These are phyloP conservation scores for Lecanicillium sp. DNA, from an alignment of 2,329 filamentous ascomycete genomes.

Conservation along the genomic window DNA sequence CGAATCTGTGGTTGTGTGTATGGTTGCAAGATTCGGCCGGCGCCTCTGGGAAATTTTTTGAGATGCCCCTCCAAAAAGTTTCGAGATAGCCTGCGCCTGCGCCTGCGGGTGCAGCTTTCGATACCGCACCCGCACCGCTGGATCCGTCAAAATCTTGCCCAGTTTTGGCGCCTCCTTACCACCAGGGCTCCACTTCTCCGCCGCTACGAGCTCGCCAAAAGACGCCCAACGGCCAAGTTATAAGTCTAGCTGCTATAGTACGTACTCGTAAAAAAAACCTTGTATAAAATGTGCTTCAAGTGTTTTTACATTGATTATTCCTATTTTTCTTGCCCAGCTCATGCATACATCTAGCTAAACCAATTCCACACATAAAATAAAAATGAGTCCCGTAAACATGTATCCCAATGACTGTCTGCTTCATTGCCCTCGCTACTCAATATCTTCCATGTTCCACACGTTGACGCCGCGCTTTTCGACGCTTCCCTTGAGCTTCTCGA, in stretches of 20 bases:
- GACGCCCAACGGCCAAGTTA: too few relatives aligned
- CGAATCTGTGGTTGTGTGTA: slow-evolving; percentile 3
- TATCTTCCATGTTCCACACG: slow-evolving; percentile 42
- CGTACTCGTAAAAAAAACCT: too few relatives aligned
- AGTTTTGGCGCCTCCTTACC: slow-evolving; percentile 1
- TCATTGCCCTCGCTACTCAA: slow-evolving; percentile 25
- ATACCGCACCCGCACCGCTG: background rate
- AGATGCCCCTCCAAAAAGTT: slow-evolving; percentile 22
- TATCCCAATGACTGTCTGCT: background rate
- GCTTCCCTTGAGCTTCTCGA: slow-evolving; percentile 40
- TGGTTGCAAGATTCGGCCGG: slow-evolving; percentile 3
- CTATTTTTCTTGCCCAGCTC: too few relatives aligned
- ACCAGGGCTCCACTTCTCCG: too few relatives aligned
- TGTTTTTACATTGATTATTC: too few relatives aligned
- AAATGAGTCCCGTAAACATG: too few relatives aligned
- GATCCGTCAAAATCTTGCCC: background rate
- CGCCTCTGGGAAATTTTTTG: slow-evolving; percentile 18
- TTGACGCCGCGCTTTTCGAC: slow-evolving; percentile 41
- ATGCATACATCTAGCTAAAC: too few relatives aligned
- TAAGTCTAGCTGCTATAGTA: too few relatives aligned
- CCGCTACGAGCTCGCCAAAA: too few relatives aligned
- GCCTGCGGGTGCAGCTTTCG: too few relatives aligned
- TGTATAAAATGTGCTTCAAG: too few relatives aligned
- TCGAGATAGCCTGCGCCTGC: slow-evolving; percentile 8
- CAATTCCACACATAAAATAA: too few relatives aligned